These are phyloP conservation scores for Teunomyces stri DNA, from an alignment of 805 yeast genomes.

Conservation along the genomic window DNA sequence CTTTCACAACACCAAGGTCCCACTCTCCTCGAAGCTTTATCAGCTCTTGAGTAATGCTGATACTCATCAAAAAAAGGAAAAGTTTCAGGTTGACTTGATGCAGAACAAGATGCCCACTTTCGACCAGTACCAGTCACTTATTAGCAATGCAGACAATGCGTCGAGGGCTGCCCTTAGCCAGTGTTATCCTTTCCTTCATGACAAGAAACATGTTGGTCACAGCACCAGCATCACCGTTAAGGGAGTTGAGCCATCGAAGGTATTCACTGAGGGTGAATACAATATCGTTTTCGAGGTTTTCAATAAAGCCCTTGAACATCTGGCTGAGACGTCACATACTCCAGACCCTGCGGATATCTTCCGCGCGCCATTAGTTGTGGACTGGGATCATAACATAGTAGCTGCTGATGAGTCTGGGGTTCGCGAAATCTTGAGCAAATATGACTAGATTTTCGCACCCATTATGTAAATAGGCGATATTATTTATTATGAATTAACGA, in stretches of 20 bases:
- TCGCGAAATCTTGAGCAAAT: slow-evolving; percentile 28
- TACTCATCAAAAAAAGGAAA: slow-evolving; percentile 23
- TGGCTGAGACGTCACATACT: slow-evolving; percentile 21
- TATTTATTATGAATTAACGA: slow-evolving; percentile 1
- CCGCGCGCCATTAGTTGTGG: slow-evolving; percentile 41
- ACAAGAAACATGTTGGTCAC: slow-evolving; percentile 16
- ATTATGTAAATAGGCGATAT: neutral
- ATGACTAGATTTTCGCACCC: slow-evolving; percentile 10
- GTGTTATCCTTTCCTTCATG: slow-evolving; percentile 39
- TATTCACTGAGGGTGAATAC: slow-evolving; percentile 39
- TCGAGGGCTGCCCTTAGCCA: slow-evolving; percentile 25
- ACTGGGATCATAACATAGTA: slow-evolving; percentile 44
- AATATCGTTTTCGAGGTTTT: slow-evolving; percentile 38
- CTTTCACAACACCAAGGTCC: slow-evolving; percentile 38
- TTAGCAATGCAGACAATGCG: slow-evolving; percentile 20
- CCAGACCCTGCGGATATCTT: slow-evolving; percentile 33
- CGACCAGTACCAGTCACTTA: slow-evolving; percentile 35
- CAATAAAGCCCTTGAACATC: slow-evolving; percentile 14
- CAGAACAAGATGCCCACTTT: slow-evolving; percentile 41
- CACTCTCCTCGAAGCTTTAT: slow-evolving; percentile 30
- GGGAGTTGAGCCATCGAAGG: slow-evolving; percentile 21
- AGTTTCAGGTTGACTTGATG: slow-evolving; percentile 37
- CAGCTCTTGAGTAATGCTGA: slow-evolving; percentile 31
- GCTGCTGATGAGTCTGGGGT: slow-evolving; percentile 38
- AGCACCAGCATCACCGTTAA: slow-evolving; percentile 17